These are phyloP conservation scores for Neckera pumila DNA, from an alignment of 225 moss, liverwort and hornwort species.

Conservation along the genomic window DNA sequence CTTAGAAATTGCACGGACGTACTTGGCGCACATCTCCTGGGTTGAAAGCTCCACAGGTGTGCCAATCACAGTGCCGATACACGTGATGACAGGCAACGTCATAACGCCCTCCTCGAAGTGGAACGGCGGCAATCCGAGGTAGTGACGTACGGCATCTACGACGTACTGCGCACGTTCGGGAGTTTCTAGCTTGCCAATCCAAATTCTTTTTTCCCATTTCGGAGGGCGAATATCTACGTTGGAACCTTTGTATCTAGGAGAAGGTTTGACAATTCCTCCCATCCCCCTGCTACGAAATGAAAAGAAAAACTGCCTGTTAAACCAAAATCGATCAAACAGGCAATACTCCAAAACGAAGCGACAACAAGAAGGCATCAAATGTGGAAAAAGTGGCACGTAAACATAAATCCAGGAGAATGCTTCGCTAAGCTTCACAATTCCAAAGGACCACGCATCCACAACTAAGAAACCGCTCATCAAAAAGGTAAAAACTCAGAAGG, in stretches of 20 bases:
- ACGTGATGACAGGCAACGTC: not conserved
- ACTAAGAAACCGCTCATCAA: not conserved
- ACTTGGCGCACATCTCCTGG: not conserved
- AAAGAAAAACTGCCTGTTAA: not conserved
- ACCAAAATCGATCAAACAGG: not conserved
- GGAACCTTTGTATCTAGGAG: not conserved
- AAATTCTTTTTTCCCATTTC: not conserved
- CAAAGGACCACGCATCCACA: not conserved
- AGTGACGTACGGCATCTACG: not conserved
- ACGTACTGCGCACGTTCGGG: accelerated
- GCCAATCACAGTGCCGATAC: not conserved
- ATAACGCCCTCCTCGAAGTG: not conserved
- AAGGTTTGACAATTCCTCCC: not conserved
- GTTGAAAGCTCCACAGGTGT: not conserved
- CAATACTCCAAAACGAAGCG: not conserved
- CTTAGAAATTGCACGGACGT: not conserved
- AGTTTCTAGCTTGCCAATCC: not conserved
- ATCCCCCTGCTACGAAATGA: not conserved
- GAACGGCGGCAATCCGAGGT: not conserved
- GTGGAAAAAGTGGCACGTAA: not conserved
- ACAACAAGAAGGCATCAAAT: not conserved
- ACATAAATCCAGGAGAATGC: not conserved
- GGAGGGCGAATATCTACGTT: not conserved
- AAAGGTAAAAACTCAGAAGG: not conserved
- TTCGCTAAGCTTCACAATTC: not conserved